A percentile compares a stretch with the other conserved stretches of the same genome.
Conservation (phyloP, 768 basidiomycete genomes). For the Leccinum longicurvipes region DNA sequence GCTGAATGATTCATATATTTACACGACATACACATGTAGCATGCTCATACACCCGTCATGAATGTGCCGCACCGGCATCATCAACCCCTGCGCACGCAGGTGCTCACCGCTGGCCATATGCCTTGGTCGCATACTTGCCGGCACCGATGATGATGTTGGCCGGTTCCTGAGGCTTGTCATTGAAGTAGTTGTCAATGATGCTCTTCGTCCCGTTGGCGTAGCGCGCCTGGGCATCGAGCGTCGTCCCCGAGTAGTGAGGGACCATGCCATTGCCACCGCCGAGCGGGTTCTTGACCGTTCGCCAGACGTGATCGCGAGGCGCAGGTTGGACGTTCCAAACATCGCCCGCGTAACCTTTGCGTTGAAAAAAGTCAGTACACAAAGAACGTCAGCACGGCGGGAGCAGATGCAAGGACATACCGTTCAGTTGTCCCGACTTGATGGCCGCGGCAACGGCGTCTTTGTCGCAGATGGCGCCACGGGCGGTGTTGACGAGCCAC, state of each 20-base stretch:
- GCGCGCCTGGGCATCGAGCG: constrained; percentile 83
- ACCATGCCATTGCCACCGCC: constrained; percentile 90
- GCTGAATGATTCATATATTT: not conserved
- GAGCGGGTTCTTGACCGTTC: constrained; percentile 74
- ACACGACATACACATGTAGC: not conserved
- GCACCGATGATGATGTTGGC: constrained; percentile 79
- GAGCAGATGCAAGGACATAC: constrained; percentile 23
- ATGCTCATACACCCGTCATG: not conserved
- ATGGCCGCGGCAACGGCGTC: constrained; percentile 77
- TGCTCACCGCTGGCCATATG: constrained; percentile 34
- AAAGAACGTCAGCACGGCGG: not conserved
- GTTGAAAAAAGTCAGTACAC: not conserved
- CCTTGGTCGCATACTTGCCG: constrained; percentile 50
- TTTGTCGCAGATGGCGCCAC: constrained; percentile 87
- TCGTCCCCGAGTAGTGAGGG: constrained; percentile 84
- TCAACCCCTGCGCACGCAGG: not conserved
- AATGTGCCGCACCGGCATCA: not conserved
- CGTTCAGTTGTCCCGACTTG: constrained; percentile 69
- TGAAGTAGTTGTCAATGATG: constrained; percentile 72
- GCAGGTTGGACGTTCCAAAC: constrained; percentile 90
- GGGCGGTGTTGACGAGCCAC: constrained; percentile 91
- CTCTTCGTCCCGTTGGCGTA: constrained; percentile 72
- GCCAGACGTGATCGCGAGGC: constrained; percentile 83
- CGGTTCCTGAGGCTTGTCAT: constrained; percentile 62
- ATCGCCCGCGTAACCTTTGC: constrained; percentile 44